phyloP scores from a whole-genome alignment of 1,284 basidiomycete genomes.

The Peniophora sp. region DNA sequence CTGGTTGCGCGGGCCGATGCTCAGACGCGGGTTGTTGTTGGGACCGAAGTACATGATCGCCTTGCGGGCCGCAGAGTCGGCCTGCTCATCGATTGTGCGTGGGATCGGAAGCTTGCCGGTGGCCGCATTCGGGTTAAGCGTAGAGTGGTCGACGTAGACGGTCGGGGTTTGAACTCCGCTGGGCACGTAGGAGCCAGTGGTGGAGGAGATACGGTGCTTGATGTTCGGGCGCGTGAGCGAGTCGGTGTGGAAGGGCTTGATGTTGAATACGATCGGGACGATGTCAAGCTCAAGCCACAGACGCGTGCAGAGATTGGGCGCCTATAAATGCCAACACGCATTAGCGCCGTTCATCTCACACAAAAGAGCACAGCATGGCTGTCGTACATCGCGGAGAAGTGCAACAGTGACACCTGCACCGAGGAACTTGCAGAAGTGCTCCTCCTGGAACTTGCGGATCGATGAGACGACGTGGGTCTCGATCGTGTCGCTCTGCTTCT shows the following conservation, averaged over 20 bases:
- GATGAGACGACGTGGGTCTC: constrained; percentile 52
- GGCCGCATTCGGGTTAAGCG: constrained; percentile 34
- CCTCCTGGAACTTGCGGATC: constrained; percentile 59
- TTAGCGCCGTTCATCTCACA: neutral
- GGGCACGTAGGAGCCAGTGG: constrained; percentile 63
- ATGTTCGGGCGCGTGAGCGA: constrained; percentile 65
- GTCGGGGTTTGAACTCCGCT: constrained; percentile 70
- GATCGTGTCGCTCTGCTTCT: constrained; percentile 48
- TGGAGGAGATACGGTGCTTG: constrained; percentile 72
- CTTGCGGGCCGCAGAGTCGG: constrained; percentile 76
- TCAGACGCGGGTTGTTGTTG: constrained; percentile 70
- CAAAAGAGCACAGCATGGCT: neutral
- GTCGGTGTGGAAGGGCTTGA: constrained; percentile 73
- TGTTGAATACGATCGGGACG: constrained; percentile 76
- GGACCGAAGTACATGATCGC: constrained; percentile 76
- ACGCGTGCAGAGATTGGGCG: constrained; percentile 68
- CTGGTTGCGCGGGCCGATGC: constrained; percentile 72
- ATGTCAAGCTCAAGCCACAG: constrained; percentile 73
- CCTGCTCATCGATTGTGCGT: constrained; percentile 73
- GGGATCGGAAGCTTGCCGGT: constrained; percentile 59
- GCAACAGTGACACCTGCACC: constrained; percentile 49
- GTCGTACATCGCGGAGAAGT: constrained; percentile 36
- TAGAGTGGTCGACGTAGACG: constrained; percentile 46
- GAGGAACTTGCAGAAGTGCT: constrained; percentile 77
- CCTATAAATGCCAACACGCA: constrained; percentile 25